Conservation (phyloP, 371 early-diverging fungal genomes). For the Mortierella sp. region DNA sequence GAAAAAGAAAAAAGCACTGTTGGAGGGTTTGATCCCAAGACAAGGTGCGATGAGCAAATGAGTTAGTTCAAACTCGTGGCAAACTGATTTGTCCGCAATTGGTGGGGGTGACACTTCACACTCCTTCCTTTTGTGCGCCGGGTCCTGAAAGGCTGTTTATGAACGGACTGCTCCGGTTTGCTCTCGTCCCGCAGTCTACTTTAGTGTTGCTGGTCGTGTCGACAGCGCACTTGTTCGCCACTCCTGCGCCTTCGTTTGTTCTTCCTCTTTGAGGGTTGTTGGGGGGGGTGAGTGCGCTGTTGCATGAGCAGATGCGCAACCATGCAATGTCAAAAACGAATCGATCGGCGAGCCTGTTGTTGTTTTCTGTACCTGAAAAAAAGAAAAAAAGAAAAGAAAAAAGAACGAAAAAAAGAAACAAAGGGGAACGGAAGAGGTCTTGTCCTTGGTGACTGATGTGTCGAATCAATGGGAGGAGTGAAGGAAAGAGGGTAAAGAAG, state of each 20-base stretch:
- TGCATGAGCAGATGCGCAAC: not conserved
- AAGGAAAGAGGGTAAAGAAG: not conserved
- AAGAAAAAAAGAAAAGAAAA: not conserved
- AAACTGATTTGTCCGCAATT: not conserved
- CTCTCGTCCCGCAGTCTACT: not conserved
- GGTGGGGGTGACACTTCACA: not conserved
- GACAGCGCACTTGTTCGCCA: not conserved
- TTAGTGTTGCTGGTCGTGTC: not conserved
- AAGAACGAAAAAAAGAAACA: not conserved
- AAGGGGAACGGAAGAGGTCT: not conserved
- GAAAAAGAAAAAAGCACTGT: conserved; percentile 14
- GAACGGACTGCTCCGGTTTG: not conserved
- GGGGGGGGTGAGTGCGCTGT: not conserved
- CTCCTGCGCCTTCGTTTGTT: not conserved
- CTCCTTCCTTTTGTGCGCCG: no score
- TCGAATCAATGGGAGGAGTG: conserved; percentile 7
- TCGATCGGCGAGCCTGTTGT: not conserved
- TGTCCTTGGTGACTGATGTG: not conserved
- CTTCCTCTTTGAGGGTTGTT: not conserved
- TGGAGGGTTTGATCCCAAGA: not conserved
- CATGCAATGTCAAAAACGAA: not conserved
- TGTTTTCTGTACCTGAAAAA: conserved; percentile 7
- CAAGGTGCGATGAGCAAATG: not conserved
- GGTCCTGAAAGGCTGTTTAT: no score
- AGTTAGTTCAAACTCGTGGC: not conserved